A percentile compares a stretch with the other conserved stretches of the same genome.
phyloP scores from a whole-genome alignment of 2,329 filamentous ascomycete species.

The Alternaria sp. region DNA sequence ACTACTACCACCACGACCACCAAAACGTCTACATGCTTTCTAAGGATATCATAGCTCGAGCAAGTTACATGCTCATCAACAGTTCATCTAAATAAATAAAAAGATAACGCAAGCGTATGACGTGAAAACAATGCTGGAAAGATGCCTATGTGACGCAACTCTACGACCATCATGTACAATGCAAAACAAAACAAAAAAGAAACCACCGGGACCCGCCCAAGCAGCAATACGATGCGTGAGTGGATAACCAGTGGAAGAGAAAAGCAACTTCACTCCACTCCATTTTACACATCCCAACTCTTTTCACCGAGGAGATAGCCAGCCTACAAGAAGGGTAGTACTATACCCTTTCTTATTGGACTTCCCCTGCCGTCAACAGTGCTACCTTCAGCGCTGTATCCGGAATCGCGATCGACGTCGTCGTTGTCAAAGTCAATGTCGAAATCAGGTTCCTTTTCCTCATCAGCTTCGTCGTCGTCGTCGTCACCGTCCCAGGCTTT shows the following conservation, averaged over 20 bases:
- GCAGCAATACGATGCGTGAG: slow-evolving; percentile 11
- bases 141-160: not conserved
- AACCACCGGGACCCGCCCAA: slow-evolving; percentile 17
- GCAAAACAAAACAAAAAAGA: slow-evolving; percentile 7
- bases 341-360: slow-evolving; percentile 48
- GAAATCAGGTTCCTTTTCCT: slow-evolving; percentile 70
- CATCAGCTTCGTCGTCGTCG: slow-evolving; percentile 57
- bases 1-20: not conserved
- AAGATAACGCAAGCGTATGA: slow-evolving; percentile 1
- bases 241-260: slow-evolving; percentile 7
- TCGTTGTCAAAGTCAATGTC: slow-evolving; percentile 95
- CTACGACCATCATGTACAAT: slow-evolving; percentile 10
- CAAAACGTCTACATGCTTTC: slow-evolving; percentile 1
- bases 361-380: slow-evolving; percentile 46
- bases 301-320: not conserved
- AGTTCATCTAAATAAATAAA: not conserved
- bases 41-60: slow-evolving; percentile 9
- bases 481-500: slow-evolving; percentile 74
- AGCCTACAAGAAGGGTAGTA: slow-evolving; percentile 42
- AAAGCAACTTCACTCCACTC: not conserved
- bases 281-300: slow-evolving; percentile 1
- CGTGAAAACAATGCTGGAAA: slow-evolving; percentile 6
- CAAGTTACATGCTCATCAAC: not conserved
- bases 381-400: slow-evolving; percentile 52
- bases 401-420: slow-evolving; percentile 55